Conservation (phyloP, 2,329 filamentous ascomycete species). For the Cladophialophora yegresii region DNA sequence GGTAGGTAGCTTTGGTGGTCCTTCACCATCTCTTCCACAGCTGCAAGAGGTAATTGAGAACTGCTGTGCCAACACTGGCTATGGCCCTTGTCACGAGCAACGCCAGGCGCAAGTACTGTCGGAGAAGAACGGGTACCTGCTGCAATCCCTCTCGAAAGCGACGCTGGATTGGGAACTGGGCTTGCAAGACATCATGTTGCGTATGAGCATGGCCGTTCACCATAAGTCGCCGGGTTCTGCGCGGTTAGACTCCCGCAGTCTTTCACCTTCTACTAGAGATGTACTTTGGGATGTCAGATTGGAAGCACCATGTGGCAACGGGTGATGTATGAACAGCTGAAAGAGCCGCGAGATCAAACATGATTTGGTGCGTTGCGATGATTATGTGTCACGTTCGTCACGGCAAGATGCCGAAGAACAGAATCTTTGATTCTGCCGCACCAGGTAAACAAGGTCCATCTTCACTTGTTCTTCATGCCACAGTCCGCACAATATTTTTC, state of each 20-base stretch:
- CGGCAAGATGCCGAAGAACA: constrained; percentile 7
- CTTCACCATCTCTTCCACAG: background rate
- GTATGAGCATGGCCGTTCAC: background rate
- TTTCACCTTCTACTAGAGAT: background rate
- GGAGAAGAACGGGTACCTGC: constrained; percentile 1
- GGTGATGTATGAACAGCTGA: background rate
- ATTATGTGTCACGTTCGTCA: constrained; percentile 1
- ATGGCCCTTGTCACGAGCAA: background rate
- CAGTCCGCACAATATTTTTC: background rate
- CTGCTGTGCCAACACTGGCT: background rate
- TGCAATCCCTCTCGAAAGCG: background rate
- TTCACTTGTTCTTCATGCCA: constrained; percentile 6
- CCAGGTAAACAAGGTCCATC: constrained; percentile 9
- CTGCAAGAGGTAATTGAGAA: background rate
- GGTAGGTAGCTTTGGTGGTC: background rate
- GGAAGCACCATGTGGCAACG: background rate
- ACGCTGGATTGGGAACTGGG: background rate
- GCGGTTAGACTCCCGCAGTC: background rate
- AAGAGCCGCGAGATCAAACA: background rate
- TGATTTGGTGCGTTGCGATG: background rate
- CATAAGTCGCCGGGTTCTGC: background rate
- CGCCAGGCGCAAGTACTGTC: background rate
- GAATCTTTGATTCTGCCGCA: constrained; percentile 17
- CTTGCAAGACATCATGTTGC: constrained; percentile 1
- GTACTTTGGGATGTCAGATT: background rate